Evolutionary conservation across 1,284 basidiomycete genomes (phyloP), one percentile per base, ranked within the genome.

Genomic region (Fomes fomentarius): DNA sequence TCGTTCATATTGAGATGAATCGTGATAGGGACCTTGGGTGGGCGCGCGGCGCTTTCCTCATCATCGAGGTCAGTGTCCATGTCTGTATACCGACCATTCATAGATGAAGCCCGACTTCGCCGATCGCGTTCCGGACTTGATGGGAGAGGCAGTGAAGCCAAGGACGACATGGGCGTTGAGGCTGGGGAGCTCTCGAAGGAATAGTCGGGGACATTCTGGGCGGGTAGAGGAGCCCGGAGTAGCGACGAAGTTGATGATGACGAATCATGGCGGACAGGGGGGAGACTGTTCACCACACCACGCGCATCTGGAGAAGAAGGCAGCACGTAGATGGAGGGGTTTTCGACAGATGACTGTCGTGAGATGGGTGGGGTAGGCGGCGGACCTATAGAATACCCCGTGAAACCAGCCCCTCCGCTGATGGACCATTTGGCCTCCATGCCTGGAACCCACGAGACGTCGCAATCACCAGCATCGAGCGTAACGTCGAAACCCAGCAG

Each of bases 1-100:
- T 91, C 87, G 63, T 89, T 89, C 76, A 91, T 87, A 63, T 91
- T 89, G 51, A 92, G 63, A 65, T 91, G 89, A 4, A 92, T 70
- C 0, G 87, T 89, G 31, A 89, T 74, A 3, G 84, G 82, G n/a
- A 75, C 71, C 15, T 76, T 76, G 2, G 85, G 84, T 3, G 76
- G 72, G 11, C 66, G 69, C 22, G 69, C 61, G 7, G 52, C 53
- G 17, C 55, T 57, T 17, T 60, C 50, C 8, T 63, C 59, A 8
- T 51, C 37, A 30, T 64, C 66, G 34, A 31, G 57, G 24, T 67
- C 67, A 4, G 59, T 59, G 22, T 70, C 68, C 8, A 62, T 55
- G 33, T 65, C 66, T 17, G 49, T 56, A 19, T 61, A 60, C 14
- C 54, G 55, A n/a, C 60, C 61, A 15, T 60, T 63, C 12, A 63